Conservation (phyloP, 495 filamentous ascomycete genomes). For the Penicillium cosmopolitanum region DNA sequence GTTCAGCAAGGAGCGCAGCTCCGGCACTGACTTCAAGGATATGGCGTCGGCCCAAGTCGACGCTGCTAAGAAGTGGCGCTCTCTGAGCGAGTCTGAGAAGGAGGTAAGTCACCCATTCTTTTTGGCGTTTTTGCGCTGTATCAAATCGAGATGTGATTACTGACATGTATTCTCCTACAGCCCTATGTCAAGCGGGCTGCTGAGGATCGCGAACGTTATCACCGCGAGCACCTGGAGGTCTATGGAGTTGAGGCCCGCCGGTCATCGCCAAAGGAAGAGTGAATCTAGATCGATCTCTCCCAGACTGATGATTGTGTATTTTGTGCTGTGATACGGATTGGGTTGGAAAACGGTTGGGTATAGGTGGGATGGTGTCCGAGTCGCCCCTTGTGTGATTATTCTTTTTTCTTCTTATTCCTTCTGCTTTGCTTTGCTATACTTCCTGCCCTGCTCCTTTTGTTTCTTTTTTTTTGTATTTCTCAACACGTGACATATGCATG, state of each 20-base stretch:
- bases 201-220: slow-evolving; percentile 37
- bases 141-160: background rate
- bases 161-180: slow-evolving; percentile 21
- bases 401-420: background rate
- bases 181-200: slow-evolving; percentile 24
- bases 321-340: slow-evolving; percentile 1
- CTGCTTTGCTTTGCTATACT: background rate
- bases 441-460: background rate
- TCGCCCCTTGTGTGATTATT: background rate
- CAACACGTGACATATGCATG: slow-evolving; percentile 3
- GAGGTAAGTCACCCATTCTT: slow-evolving; percentile 45
- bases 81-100: slow-evolving; percentile 52
- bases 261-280: background rate
- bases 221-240: slow-evolving; percentile 34
- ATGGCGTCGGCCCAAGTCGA: slow-evolving; percentile 30
- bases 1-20: slow-evolving; percentile 52
- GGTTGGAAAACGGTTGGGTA: slow-evolving; percentile 4
- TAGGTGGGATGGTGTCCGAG: background rate
- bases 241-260: slow-evolving; percentile 33
- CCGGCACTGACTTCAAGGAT: slow-evolving; percentile 49
- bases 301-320: slow-evolving; percentile 1
- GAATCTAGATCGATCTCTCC: background rate
- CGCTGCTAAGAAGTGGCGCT: slow-evolving; percentile 61
- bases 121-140: background rate
- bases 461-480: slow-evolving; percentile 16